Base-by-base conservation (phyloP, 805 yeast species). In the Sungouiella blattae region DNA sequence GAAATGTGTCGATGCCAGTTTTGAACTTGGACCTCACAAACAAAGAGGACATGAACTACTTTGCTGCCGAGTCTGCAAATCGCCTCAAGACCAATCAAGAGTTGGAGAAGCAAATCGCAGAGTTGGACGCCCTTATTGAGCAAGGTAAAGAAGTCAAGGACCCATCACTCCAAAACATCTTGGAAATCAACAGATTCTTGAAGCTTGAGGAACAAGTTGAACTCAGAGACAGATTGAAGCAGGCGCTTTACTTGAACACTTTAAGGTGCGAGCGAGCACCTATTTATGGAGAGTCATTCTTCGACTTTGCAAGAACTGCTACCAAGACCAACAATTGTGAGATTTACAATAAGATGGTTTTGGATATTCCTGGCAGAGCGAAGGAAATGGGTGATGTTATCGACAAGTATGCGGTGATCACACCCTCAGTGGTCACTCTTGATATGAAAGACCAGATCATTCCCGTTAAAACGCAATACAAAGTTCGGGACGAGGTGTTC, bases 351-450 rank as follows among this genome's bases (percentile, higher is more conserved):
- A 44, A 47, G 15, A 51, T 64, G 44, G 43, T 51, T 2, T 37
- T 53, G 14, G 42, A 55, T 5, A 40, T 65, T n/a, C 49, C 56
- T 3, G 43, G 50, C 23, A 44, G 69, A 26, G 60, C 50, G 3
- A 58, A 53, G 3, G 28, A 41, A 0, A 65, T 80, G 68, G 55
- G 62, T 7, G 78, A 75, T 22, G 53, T 66, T 0, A 73, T 91
- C 39, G 87, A 85, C 28, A 78, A 82, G 41, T 93, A 71, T 60
- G 86, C 95, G 0, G 91, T 86, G 44, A 74, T 91, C 4, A 93
- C 98, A 0, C 98, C 99, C 0, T 68, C 80, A 3, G 95, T 78
- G 4, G 94, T 88, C 2, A 73, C 87, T 1, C 67, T 85, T 33
- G 91, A 88, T 53, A 70, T 82, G 73, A 70, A 76, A 31, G 76